Conservation (phyloP, 129 eudicot species). For the Deinandra increscens region DNA sequence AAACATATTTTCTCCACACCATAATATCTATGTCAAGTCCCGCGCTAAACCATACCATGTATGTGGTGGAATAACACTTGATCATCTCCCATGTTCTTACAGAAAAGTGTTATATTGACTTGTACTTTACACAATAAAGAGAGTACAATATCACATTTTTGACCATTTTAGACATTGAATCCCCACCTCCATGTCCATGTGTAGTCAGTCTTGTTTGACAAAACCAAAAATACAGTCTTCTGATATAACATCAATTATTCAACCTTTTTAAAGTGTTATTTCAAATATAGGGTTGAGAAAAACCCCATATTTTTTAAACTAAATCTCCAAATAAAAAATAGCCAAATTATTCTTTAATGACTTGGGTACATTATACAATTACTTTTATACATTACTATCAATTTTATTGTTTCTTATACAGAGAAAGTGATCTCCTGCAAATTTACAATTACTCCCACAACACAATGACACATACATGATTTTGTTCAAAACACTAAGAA, state of each 20-base stretch:
- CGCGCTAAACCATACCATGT: no score
- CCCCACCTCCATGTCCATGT: background rate
- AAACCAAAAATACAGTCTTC: no score
- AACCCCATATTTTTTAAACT: background rate
- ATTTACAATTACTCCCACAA: constrained; percentile 9
- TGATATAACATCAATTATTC: no score
- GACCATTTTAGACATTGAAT: constrained; percentile 15
- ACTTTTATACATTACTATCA: constrained; percentile 17
- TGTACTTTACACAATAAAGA: constrained; percentile 11
- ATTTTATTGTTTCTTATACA: constrained; percentile 24
- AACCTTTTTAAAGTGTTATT: constrained; percentile 19
- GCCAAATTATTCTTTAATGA: background rate
- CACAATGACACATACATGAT: constrained; percentile 2
- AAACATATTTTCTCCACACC: no score
- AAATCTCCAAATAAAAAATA: background rate
- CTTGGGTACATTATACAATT: constrained; percentile 3
- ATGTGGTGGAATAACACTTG: no score
- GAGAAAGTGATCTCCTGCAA: constrained; percentile 22
- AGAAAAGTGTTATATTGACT: background rate
- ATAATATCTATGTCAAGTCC: no score
- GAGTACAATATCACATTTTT: constrained; percentile 18
- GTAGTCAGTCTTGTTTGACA: no score
- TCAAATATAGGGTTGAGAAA: background rate
- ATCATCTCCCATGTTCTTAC: no score
- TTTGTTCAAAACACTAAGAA: constrained; percentile 13